These are phyloP conservation scores for Fraxinus greggii DNA, from an alignment of 305 asterid genomes.

Conservation along the genomic window DNA sequence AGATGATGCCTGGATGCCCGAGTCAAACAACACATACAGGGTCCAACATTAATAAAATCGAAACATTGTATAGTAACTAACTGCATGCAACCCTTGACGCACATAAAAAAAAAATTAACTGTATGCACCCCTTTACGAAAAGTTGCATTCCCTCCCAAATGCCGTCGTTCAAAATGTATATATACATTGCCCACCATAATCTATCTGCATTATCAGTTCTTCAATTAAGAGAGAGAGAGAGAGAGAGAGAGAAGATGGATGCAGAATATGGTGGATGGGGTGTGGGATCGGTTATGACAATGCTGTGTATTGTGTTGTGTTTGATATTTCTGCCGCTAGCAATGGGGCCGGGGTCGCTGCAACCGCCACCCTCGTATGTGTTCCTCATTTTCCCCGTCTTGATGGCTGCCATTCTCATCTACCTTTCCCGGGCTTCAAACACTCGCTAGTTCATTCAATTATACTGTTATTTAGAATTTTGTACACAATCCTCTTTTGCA, in stretches of 20 bases:
- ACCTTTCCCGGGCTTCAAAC: background rate
- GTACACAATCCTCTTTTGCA: no score
- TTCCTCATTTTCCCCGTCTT: background rate
- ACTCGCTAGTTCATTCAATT: background rate
- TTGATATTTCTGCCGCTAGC: background rate
- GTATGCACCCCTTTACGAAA: background rate
- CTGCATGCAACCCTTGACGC: background rate
- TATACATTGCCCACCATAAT: background rate
- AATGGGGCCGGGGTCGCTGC: background rate
- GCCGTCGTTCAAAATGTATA: background rate
- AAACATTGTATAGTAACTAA: background rate
- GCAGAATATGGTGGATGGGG: background rate
- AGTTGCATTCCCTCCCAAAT: background rate
- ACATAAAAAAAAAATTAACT: background rate
- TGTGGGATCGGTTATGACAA: background rate
- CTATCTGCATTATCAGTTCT: background rate
- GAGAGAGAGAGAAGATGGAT: background rate
- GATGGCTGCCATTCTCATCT: constrained; percentile 4
- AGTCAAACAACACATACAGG: background rate
- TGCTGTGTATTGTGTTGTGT: background rate
- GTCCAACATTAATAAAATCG: background rate
- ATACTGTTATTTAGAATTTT: background rate
- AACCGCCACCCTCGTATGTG: background rate
- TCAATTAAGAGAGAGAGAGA: background rate
- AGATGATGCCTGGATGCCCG: background rate